phyloP scores from a whole-genome alignment of 345 rosid genomes.

The Eucalyptus erythrocorys region DNA sequence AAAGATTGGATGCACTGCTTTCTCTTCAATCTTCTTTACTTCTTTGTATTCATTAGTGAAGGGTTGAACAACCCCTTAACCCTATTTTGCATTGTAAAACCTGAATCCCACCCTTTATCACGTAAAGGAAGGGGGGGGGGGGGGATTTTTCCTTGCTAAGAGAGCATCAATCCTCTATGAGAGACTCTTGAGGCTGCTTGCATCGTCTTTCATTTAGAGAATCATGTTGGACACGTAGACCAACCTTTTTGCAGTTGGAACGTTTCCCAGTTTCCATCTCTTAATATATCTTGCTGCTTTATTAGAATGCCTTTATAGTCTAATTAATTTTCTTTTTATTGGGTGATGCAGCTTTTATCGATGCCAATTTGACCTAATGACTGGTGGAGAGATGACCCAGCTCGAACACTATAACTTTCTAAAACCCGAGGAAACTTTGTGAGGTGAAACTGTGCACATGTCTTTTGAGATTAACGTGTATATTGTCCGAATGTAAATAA shows the following conservation, averaged over 20 bases:
- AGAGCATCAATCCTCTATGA: not conserved
- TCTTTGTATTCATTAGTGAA: not conserved
- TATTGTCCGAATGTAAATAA: too few relatives aligned
- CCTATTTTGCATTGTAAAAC: not conserved
- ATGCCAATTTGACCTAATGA: slow-evolving; percentile 23
- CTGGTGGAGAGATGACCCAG: slow-evolving; percentile 39
- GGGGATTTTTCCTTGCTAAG: not conserved
- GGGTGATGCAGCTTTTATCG: slow-evolving; percentile 26
- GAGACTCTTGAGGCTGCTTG: not conserved
- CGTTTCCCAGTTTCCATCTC: not conserved
- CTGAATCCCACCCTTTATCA: not conserved
- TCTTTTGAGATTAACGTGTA: not conserved
- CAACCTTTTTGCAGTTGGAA: not conserved
- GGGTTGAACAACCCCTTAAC: not conserved
- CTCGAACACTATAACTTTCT: slow-evolving; percentile 32
- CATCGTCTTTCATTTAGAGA: not conserved
- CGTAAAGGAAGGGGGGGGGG: not conserved
- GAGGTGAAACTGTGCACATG: not conserved
- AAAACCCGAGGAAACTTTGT: slow-evolving; percentile 4
- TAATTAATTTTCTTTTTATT: not conserved
- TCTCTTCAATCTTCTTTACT: not conserved
- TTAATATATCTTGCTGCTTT: not conserved
- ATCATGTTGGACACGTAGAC: not conserved
- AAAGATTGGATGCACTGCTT: not conserved
- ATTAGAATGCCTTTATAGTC: not conserved